Evolutionary conservation across 257 asterid genomes (phyloP).

Genomic region (Salvia miltiorrhiza): DNA sequence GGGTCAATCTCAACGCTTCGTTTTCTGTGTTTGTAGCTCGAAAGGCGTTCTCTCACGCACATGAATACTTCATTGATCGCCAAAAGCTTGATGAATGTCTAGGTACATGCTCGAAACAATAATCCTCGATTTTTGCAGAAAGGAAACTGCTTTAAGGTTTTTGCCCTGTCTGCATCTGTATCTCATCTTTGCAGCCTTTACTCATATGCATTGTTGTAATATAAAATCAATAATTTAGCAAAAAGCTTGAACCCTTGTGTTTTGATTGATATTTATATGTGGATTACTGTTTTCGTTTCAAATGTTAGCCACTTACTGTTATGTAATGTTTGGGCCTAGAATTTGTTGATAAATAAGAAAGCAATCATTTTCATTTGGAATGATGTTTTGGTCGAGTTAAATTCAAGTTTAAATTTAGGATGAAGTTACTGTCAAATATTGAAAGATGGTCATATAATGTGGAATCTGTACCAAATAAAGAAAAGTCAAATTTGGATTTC

Average conservation of each 20-base stretch:
- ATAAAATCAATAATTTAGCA: slow-evolving; percentile 8
- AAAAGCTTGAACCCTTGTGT: slow-evolving; percentile 2
- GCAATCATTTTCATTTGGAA: neutral
- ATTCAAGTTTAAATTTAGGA: slow-evolving; percentile 7
- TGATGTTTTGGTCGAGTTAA: neutral
- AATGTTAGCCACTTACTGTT: neutral
- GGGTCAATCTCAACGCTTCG: neutral
- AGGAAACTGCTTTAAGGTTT: slow-evolving; percentile 14
- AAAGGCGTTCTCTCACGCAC: slow-evolving; percentile 80
- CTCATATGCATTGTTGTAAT: slow-evolving; percentile 22
- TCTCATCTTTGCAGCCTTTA: slow-evolving; percentile 21
- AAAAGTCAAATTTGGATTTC: neutral
- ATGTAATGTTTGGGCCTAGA: neutral
- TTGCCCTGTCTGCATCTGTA: neutral
- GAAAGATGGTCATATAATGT: neutral
- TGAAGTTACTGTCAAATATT: neutral
- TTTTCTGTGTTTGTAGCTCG: slow-evolving; percentile 52
- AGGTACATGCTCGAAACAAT: neutral
- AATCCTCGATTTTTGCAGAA: slow-evolving; percentile 6
- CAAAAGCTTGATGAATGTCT: neutral
- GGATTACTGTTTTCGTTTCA: neutral
- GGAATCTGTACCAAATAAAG: neutral
- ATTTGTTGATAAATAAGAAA: neutral
- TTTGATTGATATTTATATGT: neutral
- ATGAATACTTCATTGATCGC: slow-evolving; percentile 26